A percentile compares a stretch with the other conserved stretches of the same genome.
Evolutionary conservation across 2,329 filamentous ascomycete species (phyloP).

Genomic region (Cladophialophora psammophila): DNA sequence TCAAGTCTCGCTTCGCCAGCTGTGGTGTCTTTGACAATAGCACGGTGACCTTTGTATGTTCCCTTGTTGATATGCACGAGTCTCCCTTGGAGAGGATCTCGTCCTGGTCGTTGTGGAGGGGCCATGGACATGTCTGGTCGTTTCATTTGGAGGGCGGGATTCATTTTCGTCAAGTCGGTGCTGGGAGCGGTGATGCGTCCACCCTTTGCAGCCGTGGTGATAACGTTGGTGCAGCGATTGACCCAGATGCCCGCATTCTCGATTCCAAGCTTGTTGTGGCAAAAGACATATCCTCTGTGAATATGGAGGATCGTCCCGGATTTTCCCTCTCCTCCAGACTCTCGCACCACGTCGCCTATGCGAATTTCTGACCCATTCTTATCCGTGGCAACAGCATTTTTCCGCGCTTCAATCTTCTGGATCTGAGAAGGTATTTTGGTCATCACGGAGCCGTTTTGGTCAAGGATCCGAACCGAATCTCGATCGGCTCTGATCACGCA

Average conservation of each 20-base stretch:
- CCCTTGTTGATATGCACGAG: slow-evolving; percentile 89
- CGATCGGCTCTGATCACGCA: slow-evolving; percentile 95
- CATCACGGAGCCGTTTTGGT: slow-evolving; percentile 85
- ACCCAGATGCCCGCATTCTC: slow-evolving; percentile 94
- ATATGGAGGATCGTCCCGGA: slow-evolving; percentile 93
- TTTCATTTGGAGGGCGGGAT: slow-evolving; percentile 71
- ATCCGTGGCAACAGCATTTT: slow-evolving; percentile 88
- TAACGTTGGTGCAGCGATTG: slow-evolving; percentile 81
- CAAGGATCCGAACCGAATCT: slow-evolving; percentile 86
- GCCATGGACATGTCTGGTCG: slow-evolving; percentile 62
- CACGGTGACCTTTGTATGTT: slow-evolving; percentile 88
- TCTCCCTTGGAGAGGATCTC: slow-evolving; percentile 86
- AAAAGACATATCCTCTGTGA: slow-evolving; percentile 88
- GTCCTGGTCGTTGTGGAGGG: slow-evolving; percentile 75
- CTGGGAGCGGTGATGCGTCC: slow-evolving; percentile 72
- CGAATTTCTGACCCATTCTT: slow-evolving; percentile 92
- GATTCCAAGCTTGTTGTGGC: slow-evolving; percentile 77
- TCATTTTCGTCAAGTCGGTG: slow-evolving; percentile 88
- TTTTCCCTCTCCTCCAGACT: slow-evolving; percentile 83
- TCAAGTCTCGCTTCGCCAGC: slow-evolving; percentile 87
- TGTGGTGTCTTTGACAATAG: slow-evolving; percentile 94
- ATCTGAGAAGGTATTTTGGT: slow-evolving; percentile 90
- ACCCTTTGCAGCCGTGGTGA: slow-evolving; percentile 92
- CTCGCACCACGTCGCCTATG: slow-evolving; percentile 88
- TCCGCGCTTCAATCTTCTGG: slow-evolving; percentile 83